Conservation (phyloP, 163 green algal species). For the Trebouxia gelatinosa region DNA sequence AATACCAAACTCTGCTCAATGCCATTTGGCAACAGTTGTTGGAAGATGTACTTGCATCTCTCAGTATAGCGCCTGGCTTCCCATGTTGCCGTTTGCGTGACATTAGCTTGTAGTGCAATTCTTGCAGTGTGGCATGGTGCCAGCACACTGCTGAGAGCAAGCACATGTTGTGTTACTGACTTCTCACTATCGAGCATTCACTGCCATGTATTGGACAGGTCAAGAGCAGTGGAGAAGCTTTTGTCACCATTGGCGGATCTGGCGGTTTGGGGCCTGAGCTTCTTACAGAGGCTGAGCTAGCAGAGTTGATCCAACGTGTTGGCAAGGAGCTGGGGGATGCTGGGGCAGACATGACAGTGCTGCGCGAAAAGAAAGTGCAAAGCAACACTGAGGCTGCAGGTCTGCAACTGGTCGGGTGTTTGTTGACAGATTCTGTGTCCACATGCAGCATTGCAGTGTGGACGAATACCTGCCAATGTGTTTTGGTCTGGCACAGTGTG, state of each 20-base stretch:
- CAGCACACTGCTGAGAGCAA: no score
- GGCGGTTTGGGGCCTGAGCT: slow-evolving; percentile 64
- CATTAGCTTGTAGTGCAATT: no score
- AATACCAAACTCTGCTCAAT: not conserved
- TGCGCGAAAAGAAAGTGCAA: slow-evolving; percentile 42
- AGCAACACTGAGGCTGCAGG: slow-evolving; percentile 2
- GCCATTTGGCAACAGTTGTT: no score
- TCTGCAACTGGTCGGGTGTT: no score
- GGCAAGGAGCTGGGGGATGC: slow-evolving; percentile 3
- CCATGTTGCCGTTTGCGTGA: not conserved
- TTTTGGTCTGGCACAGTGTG: no score
- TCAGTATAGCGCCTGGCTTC: not conserved
- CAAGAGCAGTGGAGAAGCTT: slow-evolving; percentile 63
- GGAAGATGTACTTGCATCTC: not conserved
- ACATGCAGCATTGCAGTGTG: no score
- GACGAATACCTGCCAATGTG: no score
- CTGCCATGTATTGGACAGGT: slow-evolving; percentile 48
- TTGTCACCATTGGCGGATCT: slow-evolving; percentile 67
- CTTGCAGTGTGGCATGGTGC: no score
- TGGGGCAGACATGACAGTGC: slow-evolving; percentile 51
- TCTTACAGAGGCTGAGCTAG: slow-evolving; percentile 53
- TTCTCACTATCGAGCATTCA: not conserved
- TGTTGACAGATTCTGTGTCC: no score
- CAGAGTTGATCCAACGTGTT: slow-evolving; percentile 41
- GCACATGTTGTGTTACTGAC: not conserved